phyloP scores from a whole-genome alignment of 441 rosid genomes.

The Eutrema salsugineum region DNA sequence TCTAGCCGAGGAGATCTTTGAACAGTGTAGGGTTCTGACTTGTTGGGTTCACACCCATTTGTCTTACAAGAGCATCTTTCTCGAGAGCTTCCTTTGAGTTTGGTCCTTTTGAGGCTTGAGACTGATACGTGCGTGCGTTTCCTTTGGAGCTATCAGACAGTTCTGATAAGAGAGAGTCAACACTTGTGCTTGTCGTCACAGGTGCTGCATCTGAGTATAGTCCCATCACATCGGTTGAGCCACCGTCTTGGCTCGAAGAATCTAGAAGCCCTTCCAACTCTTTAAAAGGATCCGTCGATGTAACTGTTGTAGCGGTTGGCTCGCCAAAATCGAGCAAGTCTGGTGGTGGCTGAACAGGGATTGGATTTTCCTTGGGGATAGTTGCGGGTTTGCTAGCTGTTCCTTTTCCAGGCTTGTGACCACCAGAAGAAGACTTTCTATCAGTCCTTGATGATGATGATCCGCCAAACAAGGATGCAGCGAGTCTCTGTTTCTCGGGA shows the following conservation, averaged over 20 bases:
- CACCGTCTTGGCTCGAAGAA: constrained; percentile 37
- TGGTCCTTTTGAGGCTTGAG: constrained; percentile 61
- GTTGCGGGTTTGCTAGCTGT: constrained; percentile 35
- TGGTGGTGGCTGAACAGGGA: constrained; percentile 63
- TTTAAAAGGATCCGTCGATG: constrained; percentile 75
- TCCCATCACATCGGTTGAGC: constrained; percentile 49
- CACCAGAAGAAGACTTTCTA: constrained; percentile 52
- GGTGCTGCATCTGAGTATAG: constrained; percentile 49
- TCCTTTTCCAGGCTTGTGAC: constrained; percentile 51
- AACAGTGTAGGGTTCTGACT: constrained; percentile 90
- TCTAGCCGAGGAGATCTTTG: constrained; percentile 78
- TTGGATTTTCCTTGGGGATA: constrained; percentile 18
- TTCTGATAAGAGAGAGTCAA: constrained; percentile 43
- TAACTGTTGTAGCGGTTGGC: constrained; percentile 36
- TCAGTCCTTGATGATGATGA: constrained; percentile 65
- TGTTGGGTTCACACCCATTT: constrained; percentile 90
- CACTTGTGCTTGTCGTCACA: constrained; percentile 34
- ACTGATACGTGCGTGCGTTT: constrained; percentile 18
- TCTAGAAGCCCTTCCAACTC: constrained; percentile 87
- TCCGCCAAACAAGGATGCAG: constrained; percentile 93
- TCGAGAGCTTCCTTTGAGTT: constrained; percentile 68
- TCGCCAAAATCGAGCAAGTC: constrained; percentile 93
- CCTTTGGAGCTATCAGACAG: constrained; percentile 34
- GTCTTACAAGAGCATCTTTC: constrained; percentile 93
- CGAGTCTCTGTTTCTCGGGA: constrained; percentile 94